phyloP scores from a whole-genome alignment of 1,284 basidiomycete species.

The Cronartium quercuum region DNA sequence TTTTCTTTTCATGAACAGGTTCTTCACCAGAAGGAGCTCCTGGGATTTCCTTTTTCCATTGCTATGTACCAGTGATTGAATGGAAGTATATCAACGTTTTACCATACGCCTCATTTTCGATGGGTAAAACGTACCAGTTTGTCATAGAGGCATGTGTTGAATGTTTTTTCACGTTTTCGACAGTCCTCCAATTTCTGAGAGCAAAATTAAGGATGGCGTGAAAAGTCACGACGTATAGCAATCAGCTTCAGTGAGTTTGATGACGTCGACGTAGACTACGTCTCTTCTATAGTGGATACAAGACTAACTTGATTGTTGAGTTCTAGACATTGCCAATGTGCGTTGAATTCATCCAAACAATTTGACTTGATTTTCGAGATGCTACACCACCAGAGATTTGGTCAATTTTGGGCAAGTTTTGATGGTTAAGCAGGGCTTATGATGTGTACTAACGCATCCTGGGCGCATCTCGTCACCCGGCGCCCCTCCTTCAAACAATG shows the following conservation, averaged over 20 bases:
- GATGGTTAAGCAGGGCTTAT: no score
- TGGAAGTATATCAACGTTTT: no score
- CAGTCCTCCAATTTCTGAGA: constrained; percentile 79
- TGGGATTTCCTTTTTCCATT: constrained; percentile 85
- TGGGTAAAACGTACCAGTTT: constrained; percentile 60
- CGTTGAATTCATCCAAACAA: constrained; percentile 80
- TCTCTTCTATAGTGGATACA: not conserved
- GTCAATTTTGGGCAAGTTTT: constrained; percentile 4
- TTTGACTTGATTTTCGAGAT: constrained; percentile 88
- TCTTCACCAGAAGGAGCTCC: constrained; percentile 76
- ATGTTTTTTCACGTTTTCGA: constrained; percentile 76
- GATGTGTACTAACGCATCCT: constrained; percentile 69
- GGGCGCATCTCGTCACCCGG: constrained; percentile 89
- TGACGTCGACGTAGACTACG: not conserved
- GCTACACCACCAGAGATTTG: constrained; percentile 53
- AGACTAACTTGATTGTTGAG: constrained; percentile 79
- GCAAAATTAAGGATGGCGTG: not conserved
- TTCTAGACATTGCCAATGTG: constrained; percentile 93
- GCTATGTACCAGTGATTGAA: no score
- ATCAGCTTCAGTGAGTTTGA: constrained; percentile 1
- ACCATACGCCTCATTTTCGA: no score
- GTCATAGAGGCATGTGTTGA: constrained; percentile 95
- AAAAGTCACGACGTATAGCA: not conserved
- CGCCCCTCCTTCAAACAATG: constrained; percentile 95
- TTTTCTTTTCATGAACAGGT: constrained; percentile 83